Conservation (phyloP, 805 yeast genomes). For the Ascoidea tarda region DNA sequence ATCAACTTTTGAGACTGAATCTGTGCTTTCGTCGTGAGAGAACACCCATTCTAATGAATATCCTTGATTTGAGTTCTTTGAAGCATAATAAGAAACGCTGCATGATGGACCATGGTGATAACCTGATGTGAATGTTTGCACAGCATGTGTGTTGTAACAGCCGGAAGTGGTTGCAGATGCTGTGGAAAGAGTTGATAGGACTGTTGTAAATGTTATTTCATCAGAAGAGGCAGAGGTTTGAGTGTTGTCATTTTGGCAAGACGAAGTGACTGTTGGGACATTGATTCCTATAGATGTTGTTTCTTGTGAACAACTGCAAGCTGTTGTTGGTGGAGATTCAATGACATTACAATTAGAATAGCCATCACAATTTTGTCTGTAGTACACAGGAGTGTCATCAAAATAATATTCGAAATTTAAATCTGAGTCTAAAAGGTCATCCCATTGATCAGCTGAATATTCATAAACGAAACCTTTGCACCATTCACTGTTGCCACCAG, state of each 20-base stretch:
- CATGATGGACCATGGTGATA: not conserved
- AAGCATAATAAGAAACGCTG: not conserved
- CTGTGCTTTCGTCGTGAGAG: not conserved
- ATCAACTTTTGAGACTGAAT: not conserved
- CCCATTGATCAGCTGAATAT: not conserved
- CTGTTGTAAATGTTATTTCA: too few relatives aligned
- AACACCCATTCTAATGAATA: not conserved
- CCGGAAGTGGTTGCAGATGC: too few relatives aligned
- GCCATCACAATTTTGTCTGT: not conserved
- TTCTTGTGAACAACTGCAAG: not conserved
- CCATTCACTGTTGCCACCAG: not conserved
- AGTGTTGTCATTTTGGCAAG: not conserved
- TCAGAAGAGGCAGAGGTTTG: not conserved
- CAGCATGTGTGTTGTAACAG: too few relatives aligned
- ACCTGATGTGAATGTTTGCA: too few relatives aligned
- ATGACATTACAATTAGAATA: not conserved
- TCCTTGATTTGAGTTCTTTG: not conserved
- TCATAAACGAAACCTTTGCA: not conserved
- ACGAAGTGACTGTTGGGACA: not conserved
- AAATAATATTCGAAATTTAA: not conserved
- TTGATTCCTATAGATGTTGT: not conserved
- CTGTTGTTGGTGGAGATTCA: not conserved
- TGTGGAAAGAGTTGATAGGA: too few relatives aligned
- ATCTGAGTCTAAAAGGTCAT: not conserved
- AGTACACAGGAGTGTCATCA: not conserved